These are phyloP conservation scores for Irpex sp. DNA, from an alignment of 1,284 basidiomycete genomes.

Conservation along the genomic window DNA sequence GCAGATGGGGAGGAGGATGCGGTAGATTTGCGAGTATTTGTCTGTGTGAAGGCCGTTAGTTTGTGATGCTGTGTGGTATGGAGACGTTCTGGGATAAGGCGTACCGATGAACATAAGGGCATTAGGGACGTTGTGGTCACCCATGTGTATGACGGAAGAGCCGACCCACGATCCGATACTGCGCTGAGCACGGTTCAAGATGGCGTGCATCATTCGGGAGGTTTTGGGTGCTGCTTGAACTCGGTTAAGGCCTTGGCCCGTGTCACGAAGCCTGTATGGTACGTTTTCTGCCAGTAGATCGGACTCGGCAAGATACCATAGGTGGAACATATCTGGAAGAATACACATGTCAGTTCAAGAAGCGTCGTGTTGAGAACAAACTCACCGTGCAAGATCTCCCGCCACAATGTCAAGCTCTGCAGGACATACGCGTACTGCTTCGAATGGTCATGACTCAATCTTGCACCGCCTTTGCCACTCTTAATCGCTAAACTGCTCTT, in stretches of 20 bases:
- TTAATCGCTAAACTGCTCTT: slow-evolving; percentile 69
- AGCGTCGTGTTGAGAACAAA: neutral
- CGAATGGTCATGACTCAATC: slow-evolving; percentile 74
- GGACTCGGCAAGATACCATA: slow-evolving; percentile 75
- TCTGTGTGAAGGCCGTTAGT: slow-evolving; percentile 32
- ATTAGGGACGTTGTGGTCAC: slow-evolving; percentile 84
- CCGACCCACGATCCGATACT: slow-evolving; percentile 79
- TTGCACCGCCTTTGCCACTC: slow-evolving; percentile 68
- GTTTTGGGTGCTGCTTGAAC: slow-evolving; percentile 81
- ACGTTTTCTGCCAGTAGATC: slow-evolving; percentile 71
- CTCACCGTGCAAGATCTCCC: slow-evolving; percentile 74
- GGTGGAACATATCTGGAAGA: slow-evolving; percentile 69
- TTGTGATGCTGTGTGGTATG: too few species aligned
- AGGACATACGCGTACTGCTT: slow-evolving; percentile 79
- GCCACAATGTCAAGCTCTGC: slow-evolving; percentile 79
- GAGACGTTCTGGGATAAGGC: too few species aligned
- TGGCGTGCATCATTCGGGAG: slow-evolving; percentile 77
- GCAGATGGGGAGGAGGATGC: slow-evolving; percentile 77
- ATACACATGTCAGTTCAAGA: neutral
- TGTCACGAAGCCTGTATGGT: slow-evolving; percentile 72
- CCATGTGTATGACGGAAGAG: slow-evolving; percentile 50
- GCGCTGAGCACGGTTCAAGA: slow-evolving; percentile 71
- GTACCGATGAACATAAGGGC: slow-evolving; percentile 73
- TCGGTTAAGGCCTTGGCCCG: slow-evolving; percentile 78
- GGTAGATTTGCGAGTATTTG: slow-evolving; percentile 84